Evolutionary conservation across 2,329 filamentous ascomycete genomes (phyloP).

Genomic region (Scolecobasidium constrictum): DNA sequence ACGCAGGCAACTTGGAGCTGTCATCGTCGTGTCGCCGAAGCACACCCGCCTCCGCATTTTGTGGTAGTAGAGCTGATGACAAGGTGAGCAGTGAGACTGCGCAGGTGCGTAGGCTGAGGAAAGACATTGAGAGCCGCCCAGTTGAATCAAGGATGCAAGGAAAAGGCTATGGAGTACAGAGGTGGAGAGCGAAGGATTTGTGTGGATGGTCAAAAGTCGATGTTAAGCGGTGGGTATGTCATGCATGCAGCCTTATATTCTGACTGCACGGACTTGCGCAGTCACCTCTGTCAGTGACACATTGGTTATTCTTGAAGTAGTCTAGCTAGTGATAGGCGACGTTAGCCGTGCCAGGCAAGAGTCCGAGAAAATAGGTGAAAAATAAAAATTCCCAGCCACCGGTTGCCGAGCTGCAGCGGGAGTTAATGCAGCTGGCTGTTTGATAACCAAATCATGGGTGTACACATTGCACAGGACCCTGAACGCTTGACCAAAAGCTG

Average conservation of each 20-base stretch:
- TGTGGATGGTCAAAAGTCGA: too few relatives aligned
- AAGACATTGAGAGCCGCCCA: too few relatives aligned
- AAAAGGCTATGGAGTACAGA: too few relatives aligned
- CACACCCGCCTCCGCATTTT: background rate
- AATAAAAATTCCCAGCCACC: background rate
- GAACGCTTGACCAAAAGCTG: constrained; percentile 2
- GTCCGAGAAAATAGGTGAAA: background rate
- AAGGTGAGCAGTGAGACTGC: too few relatives aligned
- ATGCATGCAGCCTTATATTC: background rate
- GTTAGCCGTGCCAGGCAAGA: background rate
- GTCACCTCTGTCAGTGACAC: background rate
- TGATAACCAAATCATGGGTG: background rate
- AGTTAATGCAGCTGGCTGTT: background rate
- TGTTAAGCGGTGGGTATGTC: background rate
- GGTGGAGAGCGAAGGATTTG: too few relatives aligned
- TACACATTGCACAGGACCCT: background rate
- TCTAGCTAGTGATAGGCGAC: background rate
- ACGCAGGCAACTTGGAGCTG: background rate
- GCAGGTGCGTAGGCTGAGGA: too few relatives aligned
- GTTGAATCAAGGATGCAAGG: too few relatives aligned
- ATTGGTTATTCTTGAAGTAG: background rate
- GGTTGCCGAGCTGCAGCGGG: background rate
- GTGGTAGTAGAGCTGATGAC: too few relatives aligned
- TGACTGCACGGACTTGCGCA: background rate
- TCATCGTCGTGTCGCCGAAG: background rate